Evolutionary conservation across 352 stramenopile genomes (phyloP).

Genomic region (Globisporangium lucens): DNA sequence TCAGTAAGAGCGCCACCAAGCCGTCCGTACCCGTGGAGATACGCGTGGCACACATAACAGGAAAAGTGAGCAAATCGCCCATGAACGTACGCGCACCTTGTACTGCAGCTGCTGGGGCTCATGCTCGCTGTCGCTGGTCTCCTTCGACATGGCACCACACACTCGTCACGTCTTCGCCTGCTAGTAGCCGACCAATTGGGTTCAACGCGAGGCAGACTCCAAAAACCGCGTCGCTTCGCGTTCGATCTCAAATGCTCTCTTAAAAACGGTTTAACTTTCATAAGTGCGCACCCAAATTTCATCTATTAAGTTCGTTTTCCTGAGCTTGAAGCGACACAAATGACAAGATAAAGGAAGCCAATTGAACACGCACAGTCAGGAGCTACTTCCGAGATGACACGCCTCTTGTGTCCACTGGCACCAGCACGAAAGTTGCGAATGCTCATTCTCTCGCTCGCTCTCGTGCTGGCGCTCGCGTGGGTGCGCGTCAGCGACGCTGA

Average conservation of each 20-base stretch:
- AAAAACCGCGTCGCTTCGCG: too few species aligned
- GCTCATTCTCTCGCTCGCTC: not conserved
- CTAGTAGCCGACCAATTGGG: not conserved
- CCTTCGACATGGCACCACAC: conserved; percentile 59
- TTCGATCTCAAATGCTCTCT: too few species aligned
- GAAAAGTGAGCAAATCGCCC: not conserved
- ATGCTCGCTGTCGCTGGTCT: conserved; percentile 72
- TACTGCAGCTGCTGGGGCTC: conserved; percentile 85
- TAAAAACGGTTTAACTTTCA: too few species aligned
- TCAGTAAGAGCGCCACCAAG: not conserved
- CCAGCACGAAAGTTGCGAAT: not conserved
- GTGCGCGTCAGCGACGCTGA: not conserved
- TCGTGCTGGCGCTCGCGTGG: not conserved
- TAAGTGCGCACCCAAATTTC: too few species aligned
- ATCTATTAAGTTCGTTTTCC: not conserved
- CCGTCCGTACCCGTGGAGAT: too few species aligned
- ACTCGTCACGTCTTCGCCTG: not conserved
- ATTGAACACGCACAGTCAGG: not conserved
- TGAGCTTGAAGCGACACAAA: not conserved
- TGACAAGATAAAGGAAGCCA: not conserved
- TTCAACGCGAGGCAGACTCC: not conserved
- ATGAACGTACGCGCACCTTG: conserved; percentile 40
- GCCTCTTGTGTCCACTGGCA: not conserved
- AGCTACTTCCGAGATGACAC: not conserved
- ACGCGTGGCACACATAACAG: not conserved